phyloP scores from a whole-genome alignment of 1,284 basidiomycete genomes.

The Pseudozyma flocculosa region DNA sequence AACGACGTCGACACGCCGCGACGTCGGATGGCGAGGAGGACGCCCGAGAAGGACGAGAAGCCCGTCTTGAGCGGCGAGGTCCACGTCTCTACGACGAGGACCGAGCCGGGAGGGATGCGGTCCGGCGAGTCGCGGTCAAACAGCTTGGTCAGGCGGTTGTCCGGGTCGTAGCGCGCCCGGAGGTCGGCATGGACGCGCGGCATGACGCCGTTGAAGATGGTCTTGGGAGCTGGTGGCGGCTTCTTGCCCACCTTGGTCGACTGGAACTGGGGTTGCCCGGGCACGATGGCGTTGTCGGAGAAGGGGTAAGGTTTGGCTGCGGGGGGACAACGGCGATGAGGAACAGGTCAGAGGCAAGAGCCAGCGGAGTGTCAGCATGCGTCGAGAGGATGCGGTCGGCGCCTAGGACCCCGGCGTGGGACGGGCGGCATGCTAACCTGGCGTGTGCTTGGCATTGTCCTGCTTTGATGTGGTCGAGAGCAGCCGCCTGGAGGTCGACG shows the following conservation, averaged over 20 bases:
- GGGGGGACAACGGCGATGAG: too few species aligned
- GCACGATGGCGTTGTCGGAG: conserved; percentile 37
- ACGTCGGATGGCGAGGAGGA: conserved; percentile 51
- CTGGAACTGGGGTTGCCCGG: conserved; percentile 16
- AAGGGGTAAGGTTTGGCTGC: conserved; percentile 22
- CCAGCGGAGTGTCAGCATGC: too few species aligned
- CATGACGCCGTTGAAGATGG: conserved; percentile 41
- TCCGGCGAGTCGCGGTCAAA: conserved; percentile 46
- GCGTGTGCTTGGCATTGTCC: background rate
- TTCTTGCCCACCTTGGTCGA: conserved; percentile 24
- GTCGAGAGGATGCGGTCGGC: too few species aligned
- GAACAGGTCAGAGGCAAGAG: too few species aligned
- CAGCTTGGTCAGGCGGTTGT: conserved; percentile 44
- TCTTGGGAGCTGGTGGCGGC: conserved; percentile 31
- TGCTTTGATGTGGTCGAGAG: background rate
- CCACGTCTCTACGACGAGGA: conserved; percentile 55
- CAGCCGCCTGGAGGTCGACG: background rate
- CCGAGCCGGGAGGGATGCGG: conserved; percentile 50
- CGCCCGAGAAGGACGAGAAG: conserved; percentile 51
- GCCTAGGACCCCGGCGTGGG: too few species aligned
- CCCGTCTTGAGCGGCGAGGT: conserved; percentile 40
- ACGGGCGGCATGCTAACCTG: too few species aligned
- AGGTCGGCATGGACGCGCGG: conserved; percentile 44
- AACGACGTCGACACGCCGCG: conserved; percentile 52
- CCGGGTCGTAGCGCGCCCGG: conserved; percentile 43